Conservation (phyloP, 2,329 filamentous ascomycete genomes). For the Pseudogymnoascus sp. region DNA sequence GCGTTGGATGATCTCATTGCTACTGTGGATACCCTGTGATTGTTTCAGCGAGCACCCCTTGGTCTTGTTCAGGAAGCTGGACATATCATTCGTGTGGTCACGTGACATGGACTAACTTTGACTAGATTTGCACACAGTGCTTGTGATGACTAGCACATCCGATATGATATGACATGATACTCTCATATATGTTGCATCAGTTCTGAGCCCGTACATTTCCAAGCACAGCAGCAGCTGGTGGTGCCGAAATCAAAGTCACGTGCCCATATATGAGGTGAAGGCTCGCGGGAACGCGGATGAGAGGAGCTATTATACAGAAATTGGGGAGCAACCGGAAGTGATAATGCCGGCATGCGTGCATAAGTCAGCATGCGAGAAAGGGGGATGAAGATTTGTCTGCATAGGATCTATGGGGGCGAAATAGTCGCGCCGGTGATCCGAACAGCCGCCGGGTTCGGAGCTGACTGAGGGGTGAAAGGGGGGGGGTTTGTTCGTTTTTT, state of each 20-base stretch:
- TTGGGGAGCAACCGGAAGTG: neutral
- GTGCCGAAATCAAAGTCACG: neutral
- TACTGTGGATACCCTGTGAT: neutral
- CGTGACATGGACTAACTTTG: neutral
- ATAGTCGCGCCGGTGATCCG: neutral
- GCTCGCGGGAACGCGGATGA: neutral
- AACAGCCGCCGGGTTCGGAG: neutral
- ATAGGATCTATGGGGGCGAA: neutral
- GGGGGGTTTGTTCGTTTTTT: neutral
- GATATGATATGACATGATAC: neutral
- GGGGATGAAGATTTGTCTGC: neutral
- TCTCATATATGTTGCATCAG: neutral
- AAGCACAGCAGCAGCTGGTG: too few species aligned
- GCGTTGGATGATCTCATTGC: neutral
- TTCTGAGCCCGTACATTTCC: neutral
- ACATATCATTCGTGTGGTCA: neutral
- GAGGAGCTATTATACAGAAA: neutral
- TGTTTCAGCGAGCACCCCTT: neutral
- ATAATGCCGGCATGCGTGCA: neutral
- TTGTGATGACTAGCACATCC: neutral
- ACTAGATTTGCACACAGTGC: neutral
- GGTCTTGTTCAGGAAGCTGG: neutral
- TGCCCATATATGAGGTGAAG: neutral
- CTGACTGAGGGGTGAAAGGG: neutral
- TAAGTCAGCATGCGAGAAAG: neutral